Evolutionary conservation across 2,329 filamentous ascomycete species (phyloP).

Genomic region (Escovopsis sp.): DNA sequence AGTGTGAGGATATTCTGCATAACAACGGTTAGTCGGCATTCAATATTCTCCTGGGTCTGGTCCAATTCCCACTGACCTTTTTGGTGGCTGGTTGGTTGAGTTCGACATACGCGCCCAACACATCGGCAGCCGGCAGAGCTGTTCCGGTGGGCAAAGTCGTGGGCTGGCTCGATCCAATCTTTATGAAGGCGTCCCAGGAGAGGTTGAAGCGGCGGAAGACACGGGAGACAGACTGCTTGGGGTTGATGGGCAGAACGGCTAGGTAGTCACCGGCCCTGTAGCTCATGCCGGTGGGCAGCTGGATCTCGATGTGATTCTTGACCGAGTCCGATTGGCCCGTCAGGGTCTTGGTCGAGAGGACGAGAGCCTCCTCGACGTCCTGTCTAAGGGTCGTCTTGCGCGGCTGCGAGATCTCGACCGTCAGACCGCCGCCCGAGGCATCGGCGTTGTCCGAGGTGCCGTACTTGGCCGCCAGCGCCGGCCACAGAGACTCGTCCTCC

Average conservation of each 20-base stretch:
- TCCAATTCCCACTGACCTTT: constrained; percentile 27
- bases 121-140: constrained; percentile 44
- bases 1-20: constrained; percentile 25
- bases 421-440: constrained; percentile 12
- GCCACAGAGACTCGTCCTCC: constrained; percentile 43
- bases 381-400: constrained; percentile 45
- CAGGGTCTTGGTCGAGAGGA: constrained; percentile 37
- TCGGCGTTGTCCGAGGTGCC: constrained; percentile 16
- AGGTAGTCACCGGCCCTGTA: constrained; percentile 68
- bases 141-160: constrained; percentile 39
- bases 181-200: constrained; percentile 53
- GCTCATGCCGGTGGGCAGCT: constrained; percentile 47
- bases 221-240: constrained; percentile 42
- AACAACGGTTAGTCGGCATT: constrained; percentile 3
- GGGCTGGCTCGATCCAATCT: constrained; percentile 37
- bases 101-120: constrained; percentile 59
- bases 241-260: constrained; percentile 58
- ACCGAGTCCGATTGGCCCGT: constrained; percentile 19
- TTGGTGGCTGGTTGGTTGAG: constrained; percentile 58
- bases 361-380: constrained; percentile 46
- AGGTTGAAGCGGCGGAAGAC: constrained; percentile 52
- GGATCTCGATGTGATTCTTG: constrained; percentile 54
- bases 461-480: constrained; percentile 32
- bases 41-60: background rate
- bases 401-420: constrained; percentile 36